A percentile compares a stretch with the other conserved stretches of the same genome.
Evolutionary conservation across 768 basidiomycete species (phyloP).

Genomic region (Collybia sordida): DNA sequence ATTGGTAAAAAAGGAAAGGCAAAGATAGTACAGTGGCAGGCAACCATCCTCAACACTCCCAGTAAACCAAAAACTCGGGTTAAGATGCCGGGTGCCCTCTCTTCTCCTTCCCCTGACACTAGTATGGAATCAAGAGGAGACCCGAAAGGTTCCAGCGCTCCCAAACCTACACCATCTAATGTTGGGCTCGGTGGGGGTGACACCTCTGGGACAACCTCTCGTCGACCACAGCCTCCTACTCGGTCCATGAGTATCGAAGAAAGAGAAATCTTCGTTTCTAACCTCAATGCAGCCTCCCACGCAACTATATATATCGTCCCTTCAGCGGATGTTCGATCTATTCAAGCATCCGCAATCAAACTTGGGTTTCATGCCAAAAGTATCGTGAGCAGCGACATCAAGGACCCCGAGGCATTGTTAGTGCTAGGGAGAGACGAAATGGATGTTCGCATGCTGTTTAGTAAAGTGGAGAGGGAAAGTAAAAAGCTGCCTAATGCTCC

Average conservation of each 20-base stretch:
- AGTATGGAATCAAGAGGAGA: constrained; percentile 24
- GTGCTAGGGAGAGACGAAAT: constrained; percentile 52
- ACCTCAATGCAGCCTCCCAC: constrained; percentile 38
- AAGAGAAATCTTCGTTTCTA: constrained; percentile 49
- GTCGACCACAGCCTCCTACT: constrained; percentile 25
- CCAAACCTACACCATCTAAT: constrained; percentile 1
- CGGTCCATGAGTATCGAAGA: constrained; percentile 55
- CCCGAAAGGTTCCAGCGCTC: constrained; percentile 10
- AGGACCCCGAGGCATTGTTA: constrained; percentile 42
- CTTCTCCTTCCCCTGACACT: constrained; percentile 46
- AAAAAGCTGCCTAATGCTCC: constrained; percentile 11
- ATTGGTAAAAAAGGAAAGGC: constrained; percentile 23
- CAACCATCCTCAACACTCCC: constrained; percentile 21
- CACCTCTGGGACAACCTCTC: constrained; percentile 12
- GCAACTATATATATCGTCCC: constrained; percentile 53
- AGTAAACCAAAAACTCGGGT: constrained; percentile 19
- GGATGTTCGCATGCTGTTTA: constrained; percentile 40
- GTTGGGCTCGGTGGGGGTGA: background rate
- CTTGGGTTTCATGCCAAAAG: constrained; percentile 44
- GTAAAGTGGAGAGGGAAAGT: constrained; percentile 30
- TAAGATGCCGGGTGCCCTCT: constrained; percentile 58
- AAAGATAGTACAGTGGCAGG: constrained; percentile 38
- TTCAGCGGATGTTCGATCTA: constrained; percentile 39
- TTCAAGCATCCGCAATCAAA: constrained; percentile 38
- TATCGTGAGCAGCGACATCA: constrained; percentile 33